A percentile compares a stretch with the other conserved stretches of the same genome.
phyloP scores from a whole-genome alignment of 495 filamentous ascomycete genomes.

The Pseudotulostoma volvatum region DNA sequence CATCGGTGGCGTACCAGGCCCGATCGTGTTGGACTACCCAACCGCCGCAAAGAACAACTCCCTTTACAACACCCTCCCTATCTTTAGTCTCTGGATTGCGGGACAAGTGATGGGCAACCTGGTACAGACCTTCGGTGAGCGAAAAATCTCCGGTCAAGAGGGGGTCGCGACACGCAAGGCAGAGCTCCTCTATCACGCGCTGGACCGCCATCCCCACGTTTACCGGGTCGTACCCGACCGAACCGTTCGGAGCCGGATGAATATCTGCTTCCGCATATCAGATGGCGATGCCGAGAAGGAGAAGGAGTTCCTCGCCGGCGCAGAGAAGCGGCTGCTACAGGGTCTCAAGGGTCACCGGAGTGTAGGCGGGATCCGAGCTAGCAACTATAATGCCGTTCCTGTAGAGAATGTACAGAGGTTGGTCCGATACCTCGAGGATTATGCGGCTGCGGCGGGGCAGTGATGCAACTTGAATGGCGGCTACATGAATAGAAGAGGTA shows the following conservation, averaged over 20 bases:
- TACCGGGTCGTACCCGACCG: conserved; percentile 63
- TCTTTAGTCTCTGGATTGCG: too few species aligned
- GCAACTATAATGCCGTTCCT: conserved; percentile 46
- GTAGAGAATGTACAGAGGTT: conserved; percentile 44
- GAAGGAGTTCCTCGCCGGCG: conserved; percentile 61
- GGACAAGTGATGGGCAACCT: conserved; percentile 64
- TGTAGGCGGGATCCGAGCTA: conserved; percentile 43
- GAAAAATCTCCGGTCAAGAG: conserved; percentile 60
- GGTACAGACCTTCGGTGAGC: conserved; percentile 37
- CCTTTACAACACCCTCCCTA: conserved; percentile 87
- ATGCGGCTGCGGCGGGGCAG: conserved; percentile 33
- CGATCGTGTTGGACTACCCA: conserved; percentile 64
- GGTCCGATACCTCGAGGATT: conserved; percentile 41
- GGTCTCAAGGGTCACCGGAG: conserved; percentile 73
- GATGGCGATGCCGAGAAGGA: conserved; percentile 48
- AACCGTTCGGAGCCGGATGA: conserved; percentile 66
- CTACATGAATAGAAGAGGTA: too few species aligned
- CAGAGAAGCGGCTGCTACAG: conserved; percentile 41
- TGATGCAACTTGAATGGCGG: too few species aligned
- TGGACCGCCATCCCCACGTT: conserved; percentile 52
- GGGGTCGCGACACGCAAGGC: conserved; percentile 56
- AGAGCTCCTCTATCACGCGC: conserved; percentile 48
- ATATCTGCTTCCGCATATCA: conserved; percentile 71
- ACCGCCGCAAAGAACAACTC: conserved; percentile 74
- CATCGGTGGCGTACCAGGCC: conserved; percentile 59